Evolutionary conservation across 2,329 filamentous ascomycete species (phyloP), one percentile per base, ranked within the genome.

Genomic region (Penicillium hesseltinei): DNA sequence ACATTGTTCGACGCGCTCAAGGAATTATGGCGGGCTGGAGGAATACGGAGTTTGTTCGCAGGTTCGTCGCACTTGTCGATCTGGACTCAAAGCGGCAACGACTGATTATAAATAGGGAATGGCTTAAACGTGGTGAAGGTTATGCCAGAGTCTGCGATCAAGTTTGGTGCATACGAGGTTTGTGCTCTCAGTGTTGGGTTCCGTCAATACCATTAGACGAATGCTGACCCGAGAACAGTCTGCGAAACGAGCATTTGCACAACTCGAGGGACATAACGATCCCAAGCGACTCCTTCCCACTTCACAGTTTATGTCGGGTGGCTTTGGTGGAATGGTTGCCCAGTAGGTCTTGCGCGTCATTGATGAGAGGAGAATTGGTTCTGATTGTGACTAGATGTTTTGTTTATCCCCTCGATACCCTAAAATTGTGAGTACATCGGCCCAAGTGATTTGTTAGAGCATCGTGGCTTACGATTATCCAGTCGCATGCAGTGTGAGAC

Each of bases 121-220:
- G 94, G 94, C 4, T 80, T 99, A 66, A 99, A 99, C 67, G 92
- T 99, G 3, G 76, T 97, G 69, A 99, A 99, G 75, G 94, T 99
- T 59, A 96, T 97, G 91, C 94, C 94, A 0, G 94, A 99, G 78
- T 97, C 93, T 29, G 93, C 94, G 27, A 96, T 99, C 72, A 96
- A 97, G 76, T 99, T 99, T 73, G 94, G 94, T 59, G 93, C 92
- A 21, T 99, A 97, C 71, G 94, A 99, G 78, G 84, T 84, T 73
- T 67, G 75, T 60, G n/a, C 8, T 25, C 11, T 15, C 29, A 7
- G 29, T 42, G 19, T 29, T 49, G 29, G 35, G 15, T 27, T 38
- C 45, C 13, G 21, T 27, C 27, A 11, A 19, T n/a, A 49, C 23
- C 38, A 29, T 27, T 25, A 15, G 5, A 13, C 27, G 19, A 21